These are phyloP conservation scores for Glarea lozoyensis DNA, from an alignment of 495 filamentous ascomycete species.

Conservation along the genomic window DNA sequence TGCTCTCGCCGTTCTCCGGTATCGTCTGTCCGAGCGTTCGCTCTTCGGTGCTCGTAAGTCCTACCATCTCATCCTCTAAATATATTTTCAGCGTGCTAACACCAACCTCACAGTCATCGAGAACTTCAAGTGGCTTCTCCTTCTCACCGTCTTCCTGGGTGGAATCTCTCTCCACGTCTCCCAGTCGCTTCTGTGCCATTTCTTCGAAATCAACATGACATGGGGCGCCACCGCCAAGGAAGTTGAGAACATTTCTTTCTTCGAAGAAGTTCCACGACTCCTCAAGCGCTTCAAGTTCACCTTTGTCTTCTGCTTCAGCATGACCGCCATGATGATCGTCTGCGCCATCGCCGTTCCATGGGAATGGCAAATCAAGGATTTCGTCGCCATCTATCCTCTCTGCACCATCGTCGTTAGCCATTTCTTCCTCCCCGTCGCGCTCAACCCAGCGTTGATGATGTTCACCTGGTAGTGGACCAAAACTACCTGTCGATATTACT, in stretches of 20 bases:
- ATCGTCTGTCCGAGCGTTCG: conserved; percentile 11
- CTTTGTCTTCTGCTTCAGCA: conserved; percentile 42
- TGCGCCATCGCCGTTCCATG: conserved; percentile 34
- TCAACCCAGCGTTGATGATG: conserved; percentile 60
- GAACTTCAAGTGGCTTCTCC: conserved; percentile 55
- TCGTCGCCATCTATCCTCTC: conserved; percentile 52
- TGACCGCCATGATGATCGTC: conserved; percentile 38
- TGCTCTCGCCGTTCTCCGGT: conserved; percentile 16
- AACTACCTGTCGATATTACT: too few species aligned
- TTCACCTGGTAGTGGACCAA: conserved; percentile 54
- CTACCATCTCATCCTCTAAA: conserved; percentile 36
- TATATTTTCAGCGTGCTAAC: conserved; percentile 29
- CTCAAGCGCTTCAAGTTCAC: conserved; percentile 50
- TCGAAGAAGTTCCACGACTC: conserved; percentile 48
- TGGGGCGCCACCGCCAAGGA: conserved; percentile 53
- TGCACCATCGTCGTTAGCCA: conserved; percentile 42
- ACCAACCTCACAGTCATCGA: conserved; percentile 34
- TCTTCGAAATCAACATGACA: conserved; percentile 52
- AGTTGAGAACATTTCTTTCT: conserved; percentile 49
- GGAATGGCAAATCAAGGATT: conserved; percentile 45
- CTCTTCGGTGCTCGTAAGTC: conserved; percentile 44
- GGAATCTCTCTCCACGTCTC: conserved; percentile 57
- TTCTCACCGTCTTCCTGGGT: conserved; percentile 54
- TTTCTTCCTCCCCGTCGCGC: conserved; percentile 48
- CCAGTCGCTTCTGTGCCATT: conserved; percentile 50